Percentiles rank a stretch among this genome's conserved stretches.
phyloP scores from a whole-genome alignment of 257 asterid species.

The Nicotiana sylvestris region DNA sequence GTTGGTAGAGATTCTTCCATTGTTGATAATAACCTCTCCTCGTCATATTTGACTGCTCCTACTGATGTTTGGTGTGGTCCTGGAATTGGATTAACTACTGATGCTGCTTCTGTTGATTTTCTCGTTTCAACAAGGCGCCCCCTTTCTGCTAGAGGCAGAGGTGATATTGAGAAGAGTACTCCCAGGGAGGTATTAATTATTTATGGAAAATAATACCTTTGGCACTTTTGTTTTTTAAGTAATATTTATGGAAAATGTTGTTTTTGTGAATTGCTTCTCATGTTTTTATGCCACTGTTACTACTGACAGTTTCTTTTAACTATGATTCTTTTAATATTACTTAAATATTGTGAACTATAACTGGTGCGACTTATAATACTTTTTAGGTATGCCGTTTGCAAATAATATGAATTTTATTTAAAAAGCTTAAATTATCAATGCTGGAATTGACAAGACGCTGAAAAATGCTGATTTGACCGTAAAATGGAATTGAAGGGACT shows the following conservation, averaged over 20 bases:
- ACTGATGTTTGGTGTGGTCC: slow-evolving; percentile 80
- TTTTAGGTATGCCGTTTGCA: neutral
- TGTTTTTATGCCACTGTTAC: neutral
- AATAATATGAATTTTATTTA: neutral
- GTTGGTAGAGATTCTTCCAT: neutral
- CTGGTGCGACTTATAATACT: neutral
- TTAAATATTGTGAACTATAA: neutral
- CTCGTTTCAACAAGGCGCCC: slow-evolving; percentile 75
- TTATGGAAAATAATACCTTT: too few relatives aligned
- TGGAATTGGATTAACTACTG: slow-evolving; percentile 51
- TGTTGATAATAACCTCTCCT: neutral
- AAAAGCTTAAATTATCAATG: neutral
- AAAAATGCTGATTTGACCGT: neutral
- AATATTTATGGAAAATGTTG: neutral
- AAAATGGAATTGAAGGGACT: neutral
- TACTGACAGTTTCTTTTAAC: neutral
- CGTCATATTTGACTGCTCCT: slow-evolving; percentile 30
- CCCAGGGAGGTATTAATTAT: slow-evolving; percentile 43
- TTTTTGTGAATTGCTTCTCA: neutral
- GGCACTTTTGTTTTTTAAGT: too few relatives aligned
- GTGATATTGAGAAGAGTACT: slow-evolving; percentile 40
- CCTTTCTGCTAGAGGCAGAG: slow-evolving; percentile 42
- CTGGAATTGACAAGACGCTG: neutral
- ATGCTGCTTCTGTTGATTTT: slow-evolving; percentile 73
- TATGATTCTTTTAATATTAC: neutral